Evolutionary conservation across 2,329 filamentous ascomycete species (phyloP).

Genomic region (Colletotrichum brevisporum): DNA sequence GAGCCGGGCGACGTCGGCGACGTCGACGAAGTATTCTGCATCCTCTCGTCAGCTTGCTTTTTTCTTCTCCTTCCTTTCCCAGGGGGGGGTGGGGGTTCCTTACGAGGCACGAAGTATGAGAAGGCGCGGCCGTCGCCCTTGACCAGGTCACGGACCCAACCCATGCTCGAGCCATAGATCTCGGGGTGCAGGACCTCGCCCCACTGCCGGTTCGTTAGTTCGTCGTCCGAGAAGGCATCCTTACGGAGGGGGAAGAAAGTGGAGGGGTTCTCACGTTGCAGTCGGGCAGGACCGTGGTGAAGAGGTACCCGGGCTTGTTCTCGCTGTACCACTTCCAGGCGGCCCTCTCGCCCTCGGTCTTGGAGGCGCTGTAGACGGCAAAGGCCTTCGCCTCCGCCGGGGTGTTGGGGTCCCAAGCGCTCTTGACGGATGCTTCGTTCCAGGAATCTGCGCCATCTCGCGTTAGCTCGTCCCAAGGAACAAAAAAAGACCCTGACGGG

Average conservation of each 20-base stretch:
- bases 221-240: neutral
- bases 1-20: slow-evolving; percentile 64
- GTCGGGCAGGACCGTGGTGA: slow-evolving; percentile 49
- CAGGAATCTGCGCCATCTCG: slow-evolving; percentile 45
- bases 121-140: slow-evolving; percentile 23
- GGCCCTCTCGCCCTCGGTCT: slow-evolving; percentile 53
- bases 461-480: too few relatives aligned
- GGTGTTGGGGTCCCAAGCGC: slow-evolving; percentile 54
- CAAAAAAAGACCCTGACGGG: too few relatives aligned
- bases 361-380: slow-evolving; percentile 55
- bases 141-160: slow-evolving; percentile 23
- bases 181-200: slow-evolving; percentile 40
- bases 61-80: neutral
- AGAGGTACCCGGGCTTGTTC: slow-evolving; percentile 49
- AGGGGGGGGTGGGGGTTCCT: neutral
- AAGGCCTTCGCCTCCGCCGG: slow-evolving; percentile 46
- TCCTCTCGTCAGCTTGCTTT: neutral
- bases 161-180: slow-evolving; percentile 41
- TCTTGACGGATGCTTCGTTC: slow-evolving; percentile 51
- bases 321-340: slow-evolving; percentile 55
- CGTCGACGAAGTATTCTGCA: slow-evolving; percentile 61
- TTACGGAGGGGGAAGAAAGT: neutral
- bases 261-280: slow-evolving; percentile 41
- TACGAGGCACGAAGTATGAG: slow-evolving; percentile 6
- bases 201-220: neutral